Conservation (phyloP, 2,329 filamentous ascomycete genomes). For the Leptosphaerulina australis region DNA sequence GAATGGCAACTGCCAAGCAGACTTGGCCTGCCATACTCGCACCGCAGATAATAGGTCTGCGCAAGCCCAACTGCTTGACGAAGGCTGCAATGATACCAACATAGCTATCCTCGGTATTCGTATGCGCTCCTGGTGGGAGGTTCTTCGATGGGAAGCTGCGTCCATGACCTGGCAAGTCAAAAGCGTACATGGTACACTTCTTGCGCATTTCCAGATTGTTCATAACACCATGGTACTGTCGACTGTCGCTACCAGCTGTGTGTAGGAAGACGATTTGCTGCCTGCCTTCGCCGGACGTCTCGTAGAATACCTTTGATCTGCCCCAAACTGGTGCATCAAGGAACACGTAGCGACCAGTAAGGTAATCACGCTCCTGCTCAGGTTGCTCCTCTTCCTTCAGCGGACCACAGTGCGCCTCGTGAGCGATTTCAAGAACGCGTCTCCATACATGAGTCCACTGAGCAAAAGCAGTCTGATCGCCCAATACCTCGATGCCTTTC, state of each 20-base stretch:
- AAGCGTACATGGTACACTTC: slow-evolving; percentile 57
- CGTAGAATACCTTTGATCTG: slow-evolving; percentile 58
- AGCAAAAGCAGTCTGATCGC: slow-evolving; percentile 54
- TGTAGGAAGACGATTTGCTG: slow-evolving; percentile 56
- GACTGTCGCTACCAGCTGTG: slow-evolving; percentile 55
- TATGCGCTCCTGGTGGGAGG: slow-evolving; percentile 53
- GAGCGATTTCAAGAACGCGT: slow-evolving; percentile 56
- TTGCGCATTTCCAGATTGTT: slow-evolving; percentile 56
- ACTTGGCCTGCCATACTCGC: slow-evolving; percentile 60
- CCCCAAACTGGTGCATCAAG: slow-evolving; percentile 56
- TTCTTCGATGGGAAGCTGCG: slow-evolving; percentile 54
- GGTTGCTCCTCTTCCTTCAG: slow-evolving; percentile 50
- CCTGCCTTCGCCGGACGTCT: slow-evolving; percentile 54
- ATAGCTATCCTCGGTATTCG: slow-evolving; percentile 56
- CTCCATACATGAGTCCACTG: slow-evolving; percentile 56
- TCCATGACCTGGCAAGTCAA: slow-evolving; percentile 59
- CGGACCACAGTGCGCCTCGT: slow-evolving; percentile 56
- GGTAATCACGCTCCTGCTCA: slow-evolving; percentile 50
- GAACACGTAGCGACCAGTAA: slow-evolving; percentile 57
- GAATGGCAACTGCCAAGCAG: slow-evolving; percentile 55
- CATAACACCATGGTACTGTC: slow-evolving; percentile 61
- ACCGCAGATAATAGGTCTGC: slow-evolving; percentile 57
- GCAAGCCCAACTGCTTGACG: slow-evolving; percentile 52
- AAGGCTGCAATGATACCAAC: slow-evolving; percentile 55
- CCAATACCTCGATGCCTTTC: slow-evolving; percentile 55